Base-by-base conservation (phyloP, 2,329 filamentous ascomycete genomes). In the Claviceps sp. region DNA sequence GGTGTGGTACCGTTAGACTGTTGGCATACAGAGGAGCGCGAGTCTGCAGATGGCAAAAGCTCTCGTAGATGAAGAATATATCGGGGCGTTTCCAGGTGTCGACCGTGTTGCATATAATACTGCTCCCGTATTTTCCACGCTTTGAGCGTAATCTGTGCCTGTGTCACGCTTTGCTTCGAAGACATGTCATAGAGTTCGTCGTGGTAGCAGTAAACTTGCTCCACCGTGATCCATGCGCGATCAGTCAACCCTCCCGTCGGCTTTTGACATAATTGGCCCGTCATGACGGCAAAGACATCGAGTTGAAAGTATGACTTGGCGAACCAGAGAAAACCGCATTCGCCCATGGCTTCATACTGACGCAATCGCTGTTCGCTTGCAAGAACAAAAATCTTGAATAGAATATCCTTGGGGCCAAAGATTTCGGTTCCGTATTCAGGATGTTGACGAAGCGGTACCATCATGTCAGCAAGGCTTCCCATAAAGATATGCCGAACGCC, bases 251-350 rank as follows among this genome's bases (percentile, higher is more conserved):
- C 62, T 8, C 78, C 78, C 2, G 67, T 67, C 0, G 68, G 70
- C 40, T 74, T 72, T 36, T 71, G 67, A 55, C 70, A 72, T 13
- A 82, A 70, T 59, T 79, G 75, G 4, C 75, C 75, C 0, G 73
- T 72, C 61, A 79, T 69, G 59, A 77, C 78, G 40, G 74, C 66
- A 54, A 81, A 76, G 24, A 80, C 65, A 52, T 79, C 78, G 47
- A 75, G 63, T 58, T 80, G 77, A 61, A 81, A 79, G 58, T 79
- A 73, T 24, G 68, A 64, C 54, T 72, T 71, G 60, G 73, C 67
- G 56, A 75, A 79, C 78, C 78, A 82, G 11, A 75, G 58, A 59
- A 79, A 81, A 1, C 74, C 73, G 0, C 66, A 68, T 24, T 70
- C 65, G 18, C 65, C 63, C 56, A 73, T 65, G 2, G 67, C 60